Conservation (phyloP, 352 stramenopile species). For the Globisporangium megalacanthum region DNA sequence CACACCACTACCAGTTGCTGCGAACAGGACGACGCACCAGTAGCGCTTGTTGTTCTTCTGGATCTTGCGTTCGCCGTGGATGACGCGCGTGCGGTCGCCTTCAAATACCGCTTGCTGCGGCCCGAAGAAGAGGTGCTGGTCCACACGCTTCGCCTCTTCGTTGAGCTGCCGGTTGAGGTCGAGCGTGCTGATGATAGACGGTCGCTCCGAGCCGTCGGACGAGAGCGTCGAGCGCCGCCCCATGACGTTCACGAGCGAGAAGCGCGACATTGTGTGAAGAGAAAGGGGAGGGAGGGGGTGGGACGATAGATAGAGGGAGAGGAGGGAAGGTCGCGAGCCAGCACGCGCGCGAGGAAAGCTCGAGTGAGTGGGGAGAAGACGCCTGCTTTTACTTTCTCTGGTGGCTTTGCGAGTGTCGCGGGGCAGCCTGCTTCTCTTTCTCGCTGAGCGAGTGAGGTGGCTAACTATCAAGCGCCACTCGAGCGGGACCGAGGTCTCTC, state of each 20-base stretch:
- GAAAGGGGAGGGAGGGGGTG: not conserved
- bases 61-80: constrained; percentile 85
- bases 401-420: no score
- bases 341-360: no score
- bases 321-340: not conserved
- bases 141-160: constrained; percentile 51
- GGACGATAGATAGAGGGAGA: no score
- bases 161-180: constrained; percentile 73
- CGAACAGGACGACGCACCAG: constrained; percentile 25
- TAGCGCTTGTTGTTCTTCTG: constrained; percentile 77
- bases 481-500: no score
- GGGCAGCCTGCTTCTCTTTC: no score
- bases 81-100: constrained; percentile 71
- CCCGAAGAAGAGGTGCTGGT: constrained; percentile 81
- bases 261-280: constrained; percentile 54
- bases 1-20: no score
- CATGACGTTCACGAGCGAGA: constrained; percentile 72
- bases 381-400: no score
- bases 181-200: constrained; percentile 55
- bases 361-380: no score
- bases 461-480: no score
- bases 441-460: no score
- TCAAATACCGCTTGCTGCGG: constrained; percentile 69
- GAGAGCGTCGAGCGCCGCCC: constrained; percentile 39
- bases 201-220: constrained; percentile 51